These are phyloP conservation scores for Pichia cephalocereana DNA, from an alignment of 805 yeast genomes.

Conservation along the genomic window DNA sequence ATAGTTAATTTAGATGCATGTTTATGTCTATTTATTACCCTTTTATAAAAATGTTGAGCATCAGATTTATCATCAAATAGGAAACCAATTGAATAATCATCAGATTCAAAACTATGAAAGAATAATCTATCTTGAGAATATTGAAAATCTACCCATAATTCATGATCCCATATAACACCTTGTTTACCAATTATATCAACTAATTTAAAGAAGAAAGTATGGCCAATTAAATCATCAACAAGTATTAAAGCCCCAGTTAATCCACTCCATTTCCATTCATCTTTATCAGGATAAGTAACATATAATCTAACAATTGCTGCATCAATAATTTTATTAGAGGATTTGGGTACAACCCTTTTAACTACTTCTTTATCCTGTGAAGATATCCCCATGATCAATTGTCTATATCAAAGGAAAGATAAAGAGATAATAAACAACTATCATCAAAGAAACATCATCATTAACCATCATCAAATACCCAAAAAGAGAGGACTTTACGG, in stretches of 20 bases:
- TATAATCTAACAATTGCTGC: slow-evolving; percentile 86
- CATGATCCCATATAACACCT: slow-evolving; percentile 98
- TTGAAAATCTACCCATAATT: slow-evolving; percentile 75
- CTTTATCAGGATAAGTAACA: slow-evolving; percentile 79
- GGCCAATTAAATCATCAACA: slow-evolving; percentile 90
- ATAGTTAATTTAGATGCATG: slow-evolving; percentile 82
- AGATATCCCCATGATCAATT: slow-evolving; percentile 24
- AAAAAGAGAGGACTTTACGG: too few relatives aligned
- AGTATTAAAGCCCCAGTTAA: slow-evolving; percentile 77
- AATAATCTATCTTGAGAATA: slow-evolving; percentile 92
- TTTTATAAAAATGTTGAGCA: slow-evolving; percentile 76
- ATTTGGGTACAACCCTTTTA: slow-evolving; percentile 82
- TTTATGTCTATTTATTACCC: slow-evolving; percentile 66
- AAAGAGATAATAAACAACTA: neutral
- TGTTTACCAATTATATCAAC: slow-evolving; percentile 75
- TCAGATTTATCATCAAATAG: slow-evolving; percentile 84
- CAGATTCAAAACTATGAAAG: slow-evolving; percentile 91
- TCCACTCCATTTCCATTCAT: slow-evolving; percentile 82
- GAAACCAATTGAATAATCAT: slow-evolving; percentile 79
- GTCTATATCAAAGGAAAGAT: neutral
- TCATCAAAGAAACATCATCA: too few relatives aligned
- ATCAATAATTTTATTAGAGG: slow-evolving; percentile 78
- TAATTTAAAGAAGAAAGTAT: slow-evolving; percentile 81
- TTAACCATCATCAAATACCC: too few relatives aligned
- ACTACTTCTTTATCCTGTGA: slow-evolving; percentile 77